Conservation (phyloP, 176 grass and related monocot genomes). For the Oryza punctata region DNA sequence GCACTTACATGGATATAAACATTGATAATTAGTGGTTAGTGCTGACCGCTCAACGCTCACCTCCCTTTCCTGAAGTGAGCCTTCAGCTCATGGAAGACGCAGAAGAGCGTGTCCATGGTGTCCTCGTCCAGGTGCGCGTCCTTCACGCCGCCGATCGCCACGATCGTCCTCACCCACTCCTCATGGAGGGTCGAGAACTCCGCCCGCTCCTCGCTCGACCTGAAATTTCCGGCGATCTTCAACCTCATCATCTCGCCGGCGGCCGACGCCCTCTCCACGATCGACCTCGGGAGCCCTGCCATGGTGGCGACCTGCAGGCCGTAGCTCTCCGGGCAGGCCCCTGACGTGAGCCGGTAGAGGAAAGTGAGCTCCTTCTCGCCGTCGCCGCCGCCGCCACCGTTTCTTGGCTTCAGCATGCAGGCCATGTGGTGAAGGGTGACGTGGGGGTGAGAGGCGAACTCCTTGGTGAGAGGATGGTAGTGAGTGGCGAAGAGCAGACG, state of each 20-base stretch:
- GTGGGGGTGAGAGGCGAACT: constrained; percentile 82
- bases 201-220: constrained; percentile 66
- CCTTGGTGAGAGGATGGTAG: constrained; percentile 91
- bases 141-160: constrained; percentile 35
- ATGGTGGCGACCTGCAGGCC: constrained; percentile 85
- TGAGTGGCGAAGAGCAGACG: constrained; percentile 90
- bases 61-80: constrained; percentile 41
- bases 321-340: constrained; percentile 87
- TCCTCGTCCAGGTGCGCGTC: constrained; percentile 60
- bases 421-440: constrained; percentile 93
- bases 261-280: constrained; percentile 52
- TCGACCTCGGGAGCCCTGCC: constrained; percentile 69
- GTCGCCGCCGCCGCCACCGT: not conserved
- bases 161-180: constrained; percentile 69
- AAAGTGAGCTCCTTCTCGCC: constrained; percentile 64
- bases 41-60: not conserved
- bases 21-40: constrained; percentile 22
- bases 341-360: constrained; percentile 72
- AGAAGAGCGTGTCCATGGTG: constrained; percentile 63
- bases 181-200: constrained; percentile 87
- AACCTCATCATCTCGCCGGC: constrained; percentile 71
- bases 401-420: constrained; percentile 61
- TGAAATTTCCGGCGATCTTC: constrained; percentile 65
- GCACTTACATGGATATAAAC: not conserved
- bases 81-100: constrained; percentile 80